phyloP scores from a whole-genome alignment of 495 filamentous ascomycete species.

The Aspergillus olivimuriae region DNA sequence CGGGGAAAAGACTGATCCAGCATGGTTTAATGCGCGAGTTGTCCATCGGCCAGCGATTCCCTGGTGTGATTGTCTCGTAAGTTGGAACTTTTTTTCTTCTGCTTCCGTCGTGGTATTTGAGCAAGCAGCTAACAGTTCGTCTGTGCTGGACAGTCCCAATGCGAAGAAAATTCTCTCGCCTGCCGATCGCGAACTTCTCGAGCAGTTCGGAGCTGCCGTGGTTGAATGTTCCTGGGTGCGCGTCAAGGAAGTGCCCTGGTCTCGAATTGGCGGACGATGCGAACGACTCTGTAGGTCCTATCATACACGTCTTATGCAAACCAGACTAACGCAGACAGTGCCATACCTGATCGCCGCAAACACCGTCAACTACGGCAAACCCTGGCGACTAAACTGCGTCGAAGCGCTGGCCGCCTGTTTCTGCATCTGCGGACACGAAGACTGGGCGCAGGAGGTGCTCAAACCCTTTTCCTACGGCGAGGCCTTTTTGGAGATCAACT shows the following conservation, averaged over 20 bases:
- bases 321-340: conserved; percentile 31
- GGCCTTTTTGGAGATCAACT: conserved; percentile 84
- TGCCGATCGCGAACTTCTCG: conserved; percentile 71
- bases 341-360: conserved; percentile 97
- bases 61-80: conserved; percentile 83
- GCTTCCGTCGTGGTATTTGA: neutral
- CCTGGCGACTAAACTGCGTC: conserved; percentile 89
- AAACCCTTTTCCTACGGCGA: conserved; percentile 81
- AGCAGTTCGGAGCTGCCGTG: conserved; percentile 86
- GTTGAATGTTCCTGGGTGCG: conserved; percentile 97
- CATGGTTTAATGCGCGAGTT: conserved; percentile 91
- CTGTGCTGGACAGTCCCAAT: conserved; percentile 57
- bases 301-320: conserved; percentile 4
- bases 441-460: conserved; percentile 82
- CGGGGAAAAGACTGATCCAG: conserved; percentile 87
- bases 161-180: conserved; percentile 78
- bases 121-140: neutral
- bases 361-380: conserved; percentile 93
- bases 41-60: conserved; percentile 80
- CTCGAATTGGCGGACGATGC: conserved; percentile 87
- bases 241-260: conserved; percentile 84
- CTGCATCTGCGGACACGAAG: conserved; percentile 81
- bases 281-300: conserved; percentile 66
- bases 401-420: conserved; percentile 92
- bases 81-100: conserved; percentile 13